phyloP scores from a whole-genome alignment of 2,329 filamentous ascomycete genomes.

The Microsporum audouinii region DNA sequence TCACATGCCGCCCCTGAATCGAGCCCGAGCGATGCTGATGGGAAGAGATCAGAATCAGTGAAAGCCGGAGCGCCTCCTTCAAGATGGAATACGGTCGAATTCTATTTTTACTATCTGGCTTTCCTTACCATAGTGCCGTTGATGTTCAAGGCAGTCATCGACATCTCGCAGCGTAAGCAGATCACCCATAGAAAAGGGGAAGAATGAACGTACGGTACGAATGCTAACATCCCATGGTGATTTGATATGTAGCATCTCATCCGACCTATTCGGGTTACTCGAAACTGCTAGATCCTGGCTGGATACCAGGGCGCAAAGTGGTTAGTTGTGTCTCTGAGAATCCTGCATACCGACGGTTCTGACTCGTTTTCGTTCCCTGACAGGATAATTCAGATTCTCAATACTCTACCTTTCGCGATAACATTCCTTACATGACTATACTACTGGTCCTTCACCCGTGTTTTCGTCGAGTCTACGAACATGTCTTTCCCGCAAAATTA shows the following conservation, averaged over 20 bases:
- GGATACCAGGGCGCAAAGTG: conserved; percentile 86
- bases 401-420: conserved; percentile 72
- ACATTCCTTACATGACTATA: conserved; percentile 66
- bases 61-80: conserved; percentile 46
- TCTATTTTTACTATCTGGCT: conserved; percentile 65
- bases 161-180: conserved; percentile 66
- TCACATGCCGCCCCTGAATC: conserved; percentile 23
- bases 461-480: conserved; percentile 60
- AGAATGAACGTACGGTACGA: background rate
- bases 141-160: conserved; percentile 85
- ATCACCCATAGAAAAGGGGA: conserved; percentile 7
- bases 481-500: conserved; percentile 35
- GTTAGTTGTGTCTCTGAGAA: conserved; percentile 38
- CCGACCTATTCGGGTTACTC: conserved; percentile 68
- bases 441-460: conserved; percentile 71
- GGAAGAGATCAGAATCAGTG: conserved; percentile 14
- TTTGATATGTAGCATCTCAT: conserved; percentile 53
- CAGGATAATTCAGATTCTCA: conserved; percentile 84
- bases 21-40: conserved; percentile 8
- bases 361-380: conserved; percentile 1
- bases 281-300: conserved; percentile 61
- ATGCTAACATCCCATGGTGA: background rate
- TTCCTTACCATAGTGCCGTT: conserved; percentile 57
- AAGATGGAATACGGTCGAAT: conserved; percentile 79
- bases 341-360: background rate